Conservation (phyloP, 345 rosid genomes). For the Eucalyptus coolabah region DNA sequence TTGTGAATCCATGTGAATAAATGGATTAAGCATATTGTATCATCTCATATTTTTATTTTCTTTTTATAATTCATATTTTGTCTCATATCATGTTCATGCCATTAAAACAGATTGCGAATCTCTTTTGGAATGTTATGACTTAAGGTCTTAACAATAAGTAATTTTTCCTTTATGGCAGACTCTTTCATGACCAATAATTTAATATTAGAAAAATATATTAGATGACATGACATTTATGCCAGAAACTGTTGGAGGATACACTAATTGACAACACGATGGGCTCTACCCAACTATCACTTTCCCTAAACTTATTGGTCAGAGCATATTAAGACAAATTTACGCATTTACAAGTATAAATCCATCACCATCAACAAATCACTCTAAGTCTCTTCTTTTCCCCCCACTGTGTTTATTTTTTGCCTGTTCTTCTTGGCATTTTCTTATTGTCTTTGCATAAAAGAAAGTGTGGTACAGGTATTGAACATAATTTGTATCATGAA, state of each 20-base stretch:
- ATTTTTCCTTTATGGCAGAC: too few species aligned
- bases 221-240: neutral
- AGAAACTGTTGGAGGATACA: neutral
- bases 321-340: neutral
- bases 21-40: rapidly evolving
- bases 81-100: neutral
- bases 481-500: too few species aligned
- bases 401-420: neutral
- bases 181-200: too few species aligned
- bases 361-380: neutral
- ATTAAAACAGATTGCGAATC: neutral
- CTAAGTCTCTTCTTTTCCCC: neutral
- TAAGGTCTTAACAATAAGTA: neutral
- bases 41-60: too few species aligned
- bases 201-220: neutral
- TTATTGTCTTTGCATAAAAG: too few species aligned
- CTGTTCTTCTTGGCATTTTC: too few species aligned
- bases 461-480: too few species aligned
- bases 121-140: neutral
- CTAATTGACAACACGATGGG: neutral
- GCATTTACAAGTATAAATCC: neutral
- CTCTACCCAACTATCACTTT: neutral
- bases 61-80: too few species aligned
- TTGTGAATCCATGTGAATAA: too few species aligned
- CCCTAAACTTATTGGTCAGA: neutral